Evolutionary conservation across 352 stramenopile genomes (phyloP), one percentile per base, ranked within the genome.

Genomic region (Sclerospora graminicola): DNA sequence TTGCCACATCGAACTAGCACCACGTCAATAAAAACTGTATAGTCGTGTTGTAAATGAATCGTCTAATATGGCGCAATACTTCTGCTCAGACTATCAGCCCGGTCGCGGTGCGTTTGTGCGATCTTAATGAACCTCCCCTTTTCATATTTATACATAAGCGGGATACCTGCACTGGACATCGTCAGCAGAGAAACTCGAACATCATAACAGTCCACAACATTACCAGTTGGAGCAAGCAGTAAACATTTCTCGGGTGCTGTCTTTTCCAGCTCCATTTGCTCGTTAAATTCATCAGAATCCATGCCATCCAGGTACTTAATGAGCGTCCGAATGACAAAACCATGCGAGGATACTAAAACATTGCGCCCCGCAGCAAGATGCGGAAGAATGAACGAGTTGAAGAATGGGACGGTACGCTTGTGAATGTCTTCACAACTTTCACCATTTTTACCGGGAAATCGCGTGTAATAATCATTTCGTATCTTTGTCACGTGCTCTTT

Each of bases 191-290:
- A 1, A 7, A 35, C 13, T 16, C 18, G 10, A 27, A 40, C 10
- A 14, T 24, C 16, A 28, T 3, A 15, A 7, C 34, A 14, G 18
- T 7, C 7, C 4, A 20, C 19, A 40, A 7, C 32, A 15, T 33
- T 60, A 84, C 77, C 78, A 19, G 78, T 90, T 0, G 79, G 75
- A 15, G 79, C 79, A 4, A 90, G 55, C 36, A 90, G 45, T 35
- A 83, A 53, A 53, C 79, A 90, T 18, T 72, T 68, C 41, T 84
- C 76, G 3, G 79, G 79, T 4, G 75, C 69, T 43, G 68, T 69
- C 49, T 90, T 90, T 52, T 90, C 79, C 34, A 90, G 54, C 55
- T 79, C 77, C 79, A 90, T 90, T 50, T 90, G 79, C 24, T 75
- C 70, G 31, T 77, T 82, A 47, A 87, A 90, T 37, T 73, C 67